A percentile compares a stretch with the other conserved stretches of the same genome.
phyloP scores from a whole-genome alignment of 768 basidiomycete genomes.

The Rhizopogon vulgaris region DNA sequence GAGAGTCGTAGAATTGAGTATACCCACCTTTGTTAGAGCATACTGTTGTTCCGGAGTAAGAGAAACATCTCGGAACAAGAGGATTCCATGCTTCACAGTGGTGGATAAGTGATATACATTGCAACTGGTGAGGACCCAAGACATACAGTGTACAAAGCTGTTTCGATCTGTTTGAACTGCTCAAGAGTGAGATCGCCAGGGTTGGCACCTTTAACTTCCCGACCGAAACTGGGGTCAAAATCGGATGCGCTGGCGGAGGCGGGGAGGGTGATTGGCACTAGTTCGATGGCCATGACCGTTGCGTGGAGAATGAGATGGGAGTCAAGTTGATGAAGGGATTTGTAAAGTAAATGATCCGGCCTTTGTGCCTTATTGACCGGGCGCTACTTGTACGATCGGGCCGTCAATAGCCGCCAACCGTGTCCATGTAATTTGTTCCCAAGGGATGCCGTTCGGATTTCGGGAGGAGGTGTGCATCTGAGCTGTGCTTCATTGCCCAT shows the following conservation, averaged over 20 bases:
- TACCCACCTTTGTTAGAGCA: constrained; percentile 69
- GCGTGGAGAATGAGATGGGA: constrained; percentile 1
- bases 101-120: background rate
- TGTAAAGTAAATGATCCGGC: background rate
- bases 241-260: constrained; percentile 61
- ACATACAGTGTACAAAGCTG: constrained; percentile 70
- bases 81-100: constrained; percentile 50
- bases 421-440: too few relatives aligned
- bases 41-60: constrained; percentile 82
- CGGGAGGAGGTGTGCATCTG: too few relatives aligned
- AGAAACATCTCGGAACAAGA: constrained; percentile 67
- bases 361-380: too few relatives aligned
- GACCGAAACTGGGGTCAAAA: constrained; percentile 62
- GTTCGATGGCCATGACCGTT: constrained; percentile 57
- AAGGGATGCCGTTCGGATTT: too few relatives aligned
- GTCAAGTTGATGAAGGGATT: background rate
- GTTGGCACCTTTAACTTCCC: constrained; percentile 68
- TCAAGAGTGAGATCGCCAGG: constrained; percentile 56
- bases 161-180: constrained; percentile 60
- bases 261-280: constrained; percentile 63
- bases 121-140: background rate
- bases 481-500: too few relatives aligned
- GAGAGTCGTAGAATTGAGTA: background rate
- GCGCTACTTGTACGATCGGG: too few relatives aligned
- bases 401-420: too few relatives aligned